Percentiles rank a stretch among this genome's conserved stretches.
Conservation (phyloP, 1,284 basidiomycete species). For the Anthracocystis panici-leucophaei region DNA sequence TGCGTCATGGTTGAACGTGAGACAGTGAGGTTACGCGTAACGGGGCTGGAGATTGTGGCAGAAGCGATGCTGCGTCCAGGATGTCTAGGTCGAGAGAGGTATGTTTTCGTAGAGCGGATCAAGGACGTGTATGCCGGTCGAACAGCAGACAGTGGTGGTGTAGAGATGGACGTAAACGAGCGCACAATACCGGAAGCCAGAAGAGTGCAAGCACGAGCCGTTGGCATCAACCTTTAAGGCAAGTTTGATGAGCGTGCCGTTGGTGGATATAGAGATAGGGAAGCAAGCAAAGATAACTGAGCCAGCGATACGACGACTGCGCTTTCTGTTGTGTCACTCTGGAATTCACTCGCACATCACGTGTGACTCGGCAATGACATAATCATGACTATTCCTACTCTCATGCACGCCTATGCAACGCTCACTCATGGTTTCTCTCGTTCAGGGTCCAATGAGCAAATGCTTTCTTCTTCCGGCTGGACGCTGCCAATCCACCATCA, state of each 20-base stretch:
- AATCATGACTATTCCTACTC: slow-evolving; percentile 12
- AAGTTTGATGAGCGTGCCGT: neutral
- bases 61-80: neutral
- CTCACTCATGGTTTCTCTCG: slow-evolving; percentile 22
- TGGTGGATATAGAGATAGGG: slow-evolving; percentile 1
- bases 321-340: neutral
- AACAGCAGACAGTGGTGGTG: slow-evolving; percentile 3
- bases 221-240: slow-evolving; percentile 30
- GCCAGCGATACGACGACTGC: neutral
- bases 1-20: slow-evolving; percentile 27
- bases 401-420: slow-evolving; percentile 22
- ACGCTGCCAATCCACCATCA: neutral
- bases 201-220: slow-evolving; percentile 31
- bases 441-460: slow-evolving; percentile 25
- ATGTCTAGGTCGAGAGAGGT: slow-evolving; percentile 6
- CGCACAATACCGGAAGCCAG: slow-evolving; percentile 28
- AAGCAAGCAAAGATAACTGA: neutral
- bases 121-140: slow-evolving; percentile 14
- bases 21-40: too few species aligned
- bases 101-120: neutral
- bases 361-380: slow-evolving; percentile 40
- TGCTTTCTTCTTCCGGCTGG: neutral
- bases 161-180: slow-evolving; percentile 16
- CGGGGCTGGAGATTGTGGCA: neutral
- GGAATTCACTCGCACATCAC: slow-evolving; percentile 11